phyloP scores from a whole-genome alignment of 495 filamentous ascomycete species.

The Thozetella sp. region DNA sequence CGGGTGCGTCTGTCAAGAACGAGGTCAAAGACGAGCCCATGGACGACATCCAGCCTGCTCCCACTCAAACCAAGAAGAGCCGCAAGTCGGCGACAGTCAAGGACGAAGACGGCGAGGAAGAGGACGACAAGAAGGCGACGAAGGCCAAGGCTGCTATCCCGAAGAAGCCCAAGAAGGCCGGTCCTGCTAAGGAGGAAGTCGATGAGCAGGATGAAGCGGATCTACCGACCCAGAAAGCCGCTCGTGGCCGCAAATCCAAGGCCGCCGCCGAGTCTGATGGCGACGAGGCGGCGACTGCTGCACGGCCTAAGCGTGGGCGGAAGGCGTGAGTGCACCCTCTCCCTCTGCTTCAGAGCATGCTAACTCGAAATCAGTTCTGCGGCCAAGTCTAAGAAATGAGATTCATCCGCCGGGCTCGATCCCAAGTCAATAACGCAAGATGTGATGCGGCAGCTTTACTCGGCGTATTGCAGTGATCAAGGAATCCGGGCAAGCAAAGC shows the following conservation, averaged over 20 bases:
- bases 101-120: neutral
- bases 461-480: too few species aligned
- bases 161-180: constrained; percentile 23
- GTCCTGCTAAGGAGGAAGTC: constrained; percentile 19
- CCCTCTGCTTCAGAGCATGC: neutral
- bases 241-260: constrained; percentile 13
- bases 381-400: neutral
- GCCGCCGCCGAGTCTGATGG: constrained; percentile 18
- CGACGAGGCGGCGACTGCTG: constrained; percentile 27
- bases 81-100: neutral
- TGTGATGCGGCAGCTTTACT: too few species aligned
- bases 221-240: neutral
- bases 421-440: too few species aligned
- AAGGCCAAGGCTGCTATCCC: constrained; percentile 18
- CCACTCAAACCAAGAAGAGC: constrained; percentile 29
- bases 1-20: constrained; percentile 17
- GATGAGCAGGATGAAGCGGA: constrained; percentile 30
- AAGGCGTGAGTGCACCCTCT: constrained; percentile 7
- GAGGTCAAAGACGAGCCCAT: constrained; percentile 33
- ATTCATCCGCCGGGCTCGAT: too few species aligned
- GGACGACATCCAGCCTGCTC: constrained; percentile 9
- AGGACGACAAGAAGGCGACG: constrained; percentile 19
- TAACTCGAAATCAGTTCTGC: neutral
- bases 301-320: constrained; percentile 19
- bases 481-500: too few species aligned